Conservation (phyloP, 148 eudicot genomes). For the Talinum fruticosum region DNA sequence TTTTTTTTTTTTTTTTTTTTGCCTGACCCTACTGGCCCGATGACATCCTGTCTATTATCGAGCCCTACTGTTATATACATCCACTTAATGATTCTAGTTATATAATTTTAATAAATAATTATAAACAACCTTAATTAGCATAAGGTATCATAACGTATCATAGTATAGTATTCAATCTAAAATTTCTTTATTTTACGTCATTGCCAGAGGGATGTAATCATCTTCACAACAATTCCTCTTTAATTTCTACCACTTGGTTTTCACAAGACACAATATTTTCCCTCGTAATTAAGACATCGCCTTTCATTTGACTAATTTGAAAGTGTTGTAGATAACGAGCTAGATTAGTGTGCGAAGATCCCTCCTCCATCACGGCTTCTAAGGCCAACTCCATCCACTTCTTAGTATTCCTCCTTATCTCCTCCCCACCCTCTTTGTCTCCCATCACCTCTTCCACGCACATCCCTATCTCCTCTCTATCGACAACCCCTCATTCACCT, state of each 20-base stretch:
- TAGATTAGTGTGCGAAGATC: constrained; percentile 26
- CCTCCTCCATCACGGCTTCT: constrained; percentile 27
- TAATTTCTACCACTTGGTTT: not conserved
- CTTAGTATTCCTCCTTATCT: constrained; percentile 26
- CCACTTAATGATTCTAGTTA: no score
- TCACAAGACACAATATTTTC: not conserved
- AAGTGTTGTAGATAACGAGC: constrained; percentile 1
- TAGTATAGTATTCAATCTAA: no score
- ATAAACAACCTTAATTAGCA: no score
- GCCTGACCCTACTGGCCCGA: no score
- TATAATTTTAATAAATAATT: no score
- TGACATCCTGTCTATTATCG: no score
- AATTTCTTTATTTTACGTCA: no score
- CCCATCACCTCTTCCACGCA: constrained; percentile 35
- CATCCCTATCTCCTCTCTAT: constrained; percentile 23
- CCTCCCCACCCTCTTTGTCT: constrained; percentile 16
- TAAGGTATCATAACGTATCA: no score
- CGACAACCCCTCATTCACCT: constrained; percentile 12
- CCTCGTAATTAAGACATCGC: not conserved
- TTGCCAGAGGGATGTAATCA: no score
- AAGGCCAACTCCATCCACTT: constrained; percentile 28
- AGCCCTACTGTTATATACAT: no score
- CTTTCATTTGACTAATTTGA: not conserved
- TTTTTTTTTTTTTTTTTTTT: no score
- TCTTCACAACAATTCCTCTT: not conserved